Evolutionary conservation across 202 grass and related monocot genomes (phyloP).

Genomic region (Carex arenaria): DNA sequence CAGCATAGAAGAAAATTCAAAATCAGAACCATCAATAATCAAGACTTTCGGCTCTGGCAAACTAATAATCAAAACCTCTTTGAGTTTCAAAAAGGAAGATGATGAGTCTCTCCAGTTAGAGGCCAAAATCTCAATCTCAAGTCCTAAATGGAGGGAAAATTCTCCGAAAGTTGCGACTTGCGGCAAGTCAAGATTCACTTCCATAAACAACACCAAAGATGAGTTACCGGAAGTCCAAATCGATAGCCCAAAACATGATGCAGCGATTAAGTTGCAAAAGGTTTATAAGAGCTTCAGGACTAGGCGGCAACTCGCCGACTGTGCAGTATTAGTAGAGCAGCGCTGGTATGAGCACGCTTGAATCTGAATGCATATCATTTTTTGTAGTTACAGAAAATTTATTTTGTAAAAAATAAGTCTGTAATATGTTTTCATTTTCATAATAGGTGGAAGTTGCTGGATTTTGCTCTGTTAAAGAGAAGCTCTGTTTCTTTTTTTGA

Average conservation of each 20-base stretch:
- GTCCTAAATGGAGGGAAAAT: conserved; percentile 6
- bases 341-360: conserved; percentile 42
- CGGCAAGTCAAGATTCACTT: conserved; percentile 35
- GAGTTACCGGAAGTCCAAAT: not conserved
- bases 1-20: conserved; percentile 7
- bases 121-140: conserved; percentile 65
- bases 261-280: conserved; percentile 76
- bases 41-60: conserved; percentile 53
- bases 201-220: conserved; percentile 23
- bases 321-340: conserved; percentile 84
- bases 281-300: conserved; percentile 98
- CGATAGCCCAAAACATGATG: conserved; percentile 73
- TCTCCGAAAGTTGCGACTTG: not conserved
- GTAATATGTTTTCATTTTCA: not conserved
- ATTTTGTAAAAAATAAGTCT: not conserved
- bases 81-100: conserved; percentile 61
- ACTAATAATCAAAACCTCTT: conserved; percentile 54
- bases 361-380: not conserved
- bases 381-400: not conserved
- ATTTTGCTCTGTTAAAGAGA: conserved; percentile 80
- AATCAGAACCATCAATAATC: conserved; percentile 38
- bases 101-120: conserved; percentile 45
- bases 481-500: conserved; percentile 97
- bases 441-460: conserved; percentile 81
- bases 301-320: conserved; percentile 84